phyloP scores from a whole-genome alignment of 208 protist species.

The Phytomonas sp. region DNA sequence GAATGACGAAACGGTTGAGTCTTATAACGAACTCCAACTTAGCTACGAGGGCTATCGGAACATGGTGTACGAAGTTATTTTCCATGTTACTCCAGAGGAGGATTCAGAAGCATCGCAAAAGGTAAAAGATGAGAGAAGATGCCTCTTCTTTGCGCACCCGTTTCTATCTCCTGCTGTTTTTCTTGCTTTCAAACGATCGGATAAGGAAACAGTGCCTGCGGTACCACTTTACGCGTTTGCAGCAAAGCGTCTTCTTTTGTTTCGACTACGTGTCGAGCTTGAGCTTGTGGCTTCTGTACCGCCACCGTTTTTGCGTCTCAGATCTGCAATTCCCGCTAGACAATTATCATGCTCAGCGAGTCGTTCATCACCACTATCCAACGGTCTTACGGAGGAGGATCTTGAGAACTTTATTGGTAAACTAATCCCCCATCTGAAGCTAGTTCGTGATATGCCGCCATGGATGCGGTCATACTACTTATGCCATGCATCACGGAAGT shows the following conservation, averaged over 20 bases:
- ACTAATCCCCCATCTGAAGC: constrained; percentile 65
- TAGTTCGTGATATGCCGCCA: constrained; percentile 74
- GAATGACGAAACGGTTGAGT: constrained; percentile 23
- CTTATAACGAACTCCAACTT: constrained; percentile 59
- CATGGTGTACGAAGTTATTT: constrained; percentile 70
- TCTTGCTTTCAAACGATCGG: constrained; percentile 54
- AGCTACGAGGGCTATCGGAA: constrained; percentile 59
- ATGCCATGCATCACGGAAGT: constrained; percentile 87
- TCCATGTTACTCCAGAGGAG: constrained; percentile 45
- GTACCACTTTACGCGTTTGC: constrained; percentile 81
- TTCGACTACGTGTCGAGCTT: constrained; percentile 72
- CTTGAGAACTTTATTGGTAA: constrained; percentile 72
- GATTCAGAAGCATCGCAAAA: constrained; percentile 9
- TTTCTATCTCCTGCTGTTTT: constrained; percentile 84
- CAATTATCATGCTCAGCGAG: constrained; percentile 45
- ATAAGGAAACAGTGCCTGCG: constrained; percentile 44
- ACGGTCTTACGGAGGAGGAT: constrained; percentile 73
- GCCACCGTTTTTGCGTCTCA: constrained; percentile 21
- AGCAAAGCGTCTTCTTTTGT: constrained; percentile 74
- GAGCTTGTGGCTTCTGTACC: constrained; percentile 48
- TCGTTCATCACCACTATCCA: constrained; percentile 67
- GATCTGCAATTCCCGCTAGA: neutral
- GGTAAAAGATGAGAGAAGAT: constrained; percentile 29
- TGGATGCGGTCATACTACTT: constrained; percentile 88
- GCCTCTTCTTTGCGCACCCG: constrained; percentile 74